Evolutionary conservation across 805 yeast species (phyloP), one percentile per base, ranked within the genome.

Genomic region (Cyberlindnera suaveolens): DNA sequence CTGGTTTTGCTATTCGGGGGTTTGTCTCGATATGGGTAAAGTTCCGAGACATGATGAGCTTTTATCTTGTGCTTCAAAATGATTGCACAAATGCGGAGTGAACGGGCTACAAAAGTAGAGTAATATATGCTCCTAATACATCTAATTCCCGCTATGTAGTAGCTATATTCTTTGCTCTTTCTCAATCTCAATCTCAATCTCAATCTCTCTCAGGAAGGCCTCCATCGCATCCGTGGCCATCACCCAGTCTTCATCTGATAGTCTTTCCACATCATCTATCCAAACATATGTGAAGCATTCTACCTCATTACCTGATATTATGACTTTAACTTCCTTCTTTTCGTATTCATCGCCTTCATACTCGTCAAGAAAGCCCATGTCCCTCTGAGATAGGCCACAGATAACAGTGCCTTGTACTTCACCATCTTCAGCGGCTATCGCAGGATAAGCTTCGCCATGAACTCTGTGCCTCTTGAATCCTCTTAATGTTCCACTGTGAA

Each of bases 331-430:
- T 2, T 11, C 15, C 26, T 27, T 37, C 20, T 45, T 32, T 3
- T 4, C 26, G 31, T 48, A 48, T 37, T 48, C 44, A 10, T 26
- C 40, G 4, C 51, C 51, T 34, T 48, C 51, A 17, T 31, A 48
- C 14, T 38, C 39, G 29, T 48, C 51, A 41, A 48, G 23, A 9
- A 29, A 32, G 16, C 6, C n/a, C 19, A 48, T 16, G 5, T 48
- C 47, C 3, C 16, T 17, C 5, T 26, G 31, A 3, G 47, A 40
- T 3, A 48, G 26, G 1, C 47, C 45, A 10, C 37, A 41, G 14
- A 48, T 39, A 16, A 48, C 23, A 1, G 47, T 34, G 1, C 51
- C 51, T 1, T 14, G n/a, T 19, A 48, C 36, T 6, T 6, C 13
- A 4, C 36, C 14, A 1, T 27, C 38, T 3, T 20, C 23, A 6